Percentiles rank a stretch among this genome's conserved stretches.
Evolutionary conservation across 1,284 basidiomycete genomes (phyloP).

Genomic region (Moesziomyces sp.): DNA sequence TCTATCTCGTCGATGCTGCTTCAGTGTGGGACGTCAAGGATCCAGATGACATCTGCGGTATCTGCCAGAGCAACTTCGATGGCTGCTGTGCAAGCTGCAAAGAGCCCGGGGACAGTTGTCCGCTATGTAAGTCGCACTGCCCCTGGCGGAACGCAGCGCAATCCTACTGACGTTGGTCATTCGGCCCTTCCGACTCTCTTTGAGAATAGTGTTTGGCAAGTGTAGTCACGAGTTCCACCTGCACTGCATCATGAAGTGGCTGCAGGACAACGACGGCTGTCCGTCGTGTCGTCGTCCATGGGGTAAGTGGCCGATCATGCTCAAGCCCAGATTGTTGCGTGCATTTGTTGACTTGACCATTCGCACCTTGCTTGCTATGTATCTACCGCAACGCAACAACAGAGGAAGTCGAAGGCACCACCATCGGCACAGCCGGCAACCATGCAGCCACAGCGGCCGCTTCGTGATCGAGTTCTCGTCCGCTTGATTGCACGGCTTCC

Average conservation of each 20-base stretch:
- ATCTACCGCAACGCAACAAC: not conserved
- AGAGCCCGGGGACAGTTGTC: constrained; percentile 64
- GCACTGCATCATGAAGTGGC: constrained; percentile 67
- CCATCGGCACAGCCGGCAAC: constrained; percentile 17
- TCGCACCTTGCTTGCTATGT: no score
- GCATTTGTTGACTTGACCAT: not conserved
- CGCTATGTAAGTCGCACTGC: constrained; percentile 45
- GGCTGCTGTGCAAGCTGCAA: constrained; percentile 65
- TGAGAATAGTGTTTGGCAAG: constrained; percentile 64
- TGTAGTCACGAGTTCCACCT: constrained; percentile 67
- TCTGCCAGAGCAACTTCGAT: constrained; percentile 67
- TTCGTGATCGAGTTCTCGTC: not conserved
- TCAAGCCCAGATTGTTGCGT: not conserved
- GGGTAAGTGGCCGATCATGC: constrained; percentile 28
- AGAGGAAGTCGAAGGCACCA: constrained; percentile 51
- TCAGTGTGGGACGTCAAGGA: constrained; percentile 66
- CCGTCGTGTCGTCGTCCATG: constrained; percentile 53
- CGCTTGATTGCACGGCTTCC: not conserved
- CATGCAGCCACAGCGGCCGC: constrained; percentile 5
- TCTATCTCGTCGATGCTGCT: constrained; percentile 72
- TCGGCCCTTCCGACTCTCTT: not conserved
- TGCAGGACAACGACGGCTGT: constrained; percentile 57
- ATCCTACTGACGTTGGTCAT: not conserved
- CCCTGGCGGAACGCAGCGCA: no score
- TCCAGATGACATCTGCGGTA: constrained; percentile 67